Base-by-base conservation (phyloP, 73 alveolate species). In the Paramecium tetraurelia region DNA sequence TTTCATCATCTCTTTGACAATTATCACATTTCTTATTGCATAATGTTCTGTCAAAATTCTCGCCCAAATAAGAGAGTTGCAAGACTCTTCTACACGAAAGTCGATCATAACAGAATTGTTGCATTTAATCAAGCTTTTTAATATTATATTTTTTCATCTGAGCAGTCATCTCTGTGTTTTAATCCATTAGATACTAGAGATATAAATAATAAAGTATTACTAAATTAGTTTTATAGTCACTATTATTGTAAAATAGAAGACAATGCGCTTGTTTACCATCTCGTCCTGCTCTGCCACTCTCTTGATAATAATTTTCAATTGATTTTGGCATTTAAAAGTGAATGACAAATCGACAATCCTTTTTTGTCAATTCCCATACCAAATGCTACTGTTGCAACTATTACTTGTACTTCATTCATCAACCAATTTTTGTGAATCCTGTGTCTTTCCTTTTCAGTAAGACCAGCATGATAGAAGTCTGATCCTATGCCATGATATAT, bases 321-420 rank as follows among this genome's bases (percentile, higher is more conserved):
- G 98, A 94, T 70, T 96, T 96, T 2, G 99, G 99, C 71, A 99
- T 93, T 38, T 99, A 96, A 93, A 93, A 94, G 89, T 99, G 99
- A 41, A 99, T 99, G 11, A 99, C 99, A 93, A 98, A 99, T 86
- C 99, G 95, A 75, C 98, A 99, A 93, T 99, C 99, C 76, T 94
- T 93, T 93, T 95, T 99, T 99, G 93, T 98, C 98, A n/a, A 99
- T 99, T 70, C 99, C 99, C 99, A 99, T 97, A 57, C 99, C 99
- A 87, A 99, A 99, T 69, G 99, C 99, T 27, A 99, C 96, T 18
- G 99, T 99, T 7, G 99, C 99, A 11, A 98, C 99, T 22, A 99
- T 96, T 22, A 99, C 97, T 68, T 98, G 96, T 50, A 98, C 96
- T 92, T 97, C 98, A 89, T 98, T 98, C 86, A 96, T 72, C 98